Conservation (phyloP, 345 rosid genomes). For the Leavenworthia alabamica region DNA sequence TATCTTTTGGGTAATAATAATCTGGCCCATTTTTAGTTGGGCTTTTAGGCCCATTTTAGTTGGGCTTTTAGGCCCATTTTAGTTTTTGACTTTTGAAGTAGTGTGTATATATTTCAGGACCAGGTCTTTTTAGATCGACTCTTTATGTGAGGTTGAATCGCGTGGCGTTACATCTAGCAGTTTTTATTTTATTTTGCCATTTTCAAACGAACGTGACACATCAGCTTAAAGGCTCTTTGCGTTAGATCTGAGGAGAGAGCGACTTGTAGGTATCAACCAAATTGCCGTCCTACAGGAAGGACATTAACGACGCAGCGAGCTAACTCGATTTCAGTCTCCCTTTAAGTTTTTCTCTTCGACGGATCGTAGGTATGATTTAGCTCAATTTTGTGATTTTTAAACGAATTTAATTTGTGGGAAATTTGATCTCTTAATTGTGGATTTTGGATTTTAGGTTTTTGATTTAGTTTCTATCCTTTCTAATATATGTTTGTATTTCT, state of each 20-base stretch:
- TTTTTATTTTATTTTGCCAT: not conserved
- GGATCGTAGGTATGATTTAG: slow-evolving; percentile 21
- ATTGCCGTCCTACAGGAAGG: not conserved
- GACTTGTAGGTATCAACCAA: slow-evolving; percentile 4
- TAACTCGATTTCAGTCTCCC: slow-evolving; percentile 16
- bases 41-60: not conserved
- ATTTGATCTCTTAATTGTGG: slow-evolving; percentile 1
- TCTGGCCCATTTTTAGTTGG: not conserved
- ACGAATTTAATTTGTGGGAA: not conserved
- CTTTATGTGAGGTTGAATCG: slow-evolving; percentile 18
- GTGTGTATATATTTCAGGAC: slow-evolving; percentile 1
- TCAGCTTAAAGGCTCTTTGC: slow-evolving; percentile 21
- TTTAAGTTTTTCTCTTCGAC: not conserved
- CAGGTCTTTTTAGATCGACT: slow-evolving; percentile 12
- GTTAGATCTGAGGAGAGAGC: slow-evolving; percentile 27
- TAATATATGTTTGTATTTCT: not conserved
- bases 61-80: slow-evolving; percentile 21
- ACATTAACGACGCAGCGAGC: slow-evolving; percentile 11
- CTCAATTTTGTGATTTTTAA: slow-evolving; percentile 1
- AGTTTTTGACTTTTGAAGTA: not conserved
- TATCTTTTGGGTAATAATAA: not conserved
- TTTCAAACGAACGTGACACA: slow-evolving; percentile 23
- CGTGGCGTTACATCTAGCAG: slow-evolving; percentile 17
- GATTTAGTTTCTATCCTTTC: not conserved
- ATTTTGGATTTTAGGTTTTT: not conserved